Evolutionary conservation across 768 basidiomycete genomes (phyloP).

Genomic region (Agrocybe chaxingu): DNA sequence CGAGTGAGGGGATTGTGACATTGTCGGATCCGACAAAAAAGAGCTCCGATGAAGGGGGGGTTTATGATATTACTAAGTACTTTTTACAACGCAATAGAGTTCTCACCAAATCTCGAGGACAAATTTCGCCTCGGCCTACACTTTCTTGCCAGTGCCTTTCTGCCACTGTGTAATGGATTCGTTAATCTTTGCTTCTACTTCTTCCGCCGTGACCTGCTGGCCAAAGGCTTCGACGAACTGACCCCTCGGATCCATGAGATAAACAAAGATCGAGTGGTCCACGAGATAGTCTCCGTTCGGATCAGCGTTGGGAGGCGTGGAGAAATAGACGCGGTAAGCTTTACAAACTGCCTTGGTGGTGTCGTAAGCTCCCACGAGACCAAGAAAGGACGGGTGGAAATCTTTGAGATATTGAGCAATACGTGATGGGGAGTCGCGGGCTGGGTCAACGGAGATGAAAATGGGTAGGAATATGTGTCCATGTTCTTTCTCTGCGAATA

Average conservation of each 20-base stretch:
- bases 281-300: constrained; percentile 94
- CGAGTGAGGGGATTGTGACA: no score
- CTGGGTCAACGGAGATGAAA: constrained; percentile 97
- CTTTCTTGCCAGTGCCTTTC: constrained; percentile 33
- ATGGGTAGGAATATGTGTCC: constrained; percentile 80
- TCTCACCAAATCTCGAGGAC: constrained; percentile 5
- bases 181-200: constrained; percentile 61
- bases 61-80: constrained; percentile 9
- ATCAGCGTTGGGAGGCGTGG: constrained; percentile 86
- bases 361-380: constrained; percentile 82
- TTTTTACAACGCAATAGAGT: constrained; percentile 8
- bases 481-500: constrained; percentile 56
- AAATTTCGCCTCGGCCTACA: constrained; percentile 8
- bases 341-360: constrained; percentile 87
- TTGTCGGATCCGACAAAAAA: no score
- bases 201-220: constrained; percentile 66
- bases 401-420: constrained; percentile 70
- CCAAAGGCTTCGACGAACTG: constrained; percentile 97
- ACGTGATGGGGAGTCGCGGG: constrained; percentile 69
- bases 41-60: constrained; percentile 1
- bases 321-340: constrained; percentile 97
- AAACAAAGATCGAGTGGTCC: constrained; percentile 96
- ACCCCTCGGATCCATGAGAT: constrained; percentile 95
- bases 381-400: constrained; percentile 89
- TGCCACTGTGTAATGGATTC: constrained; percentile 46